phyloP scores from a whole-genome alignment of 2,329 filamentous ascomycete genomes.

The Epichloe sp. region DNA sequence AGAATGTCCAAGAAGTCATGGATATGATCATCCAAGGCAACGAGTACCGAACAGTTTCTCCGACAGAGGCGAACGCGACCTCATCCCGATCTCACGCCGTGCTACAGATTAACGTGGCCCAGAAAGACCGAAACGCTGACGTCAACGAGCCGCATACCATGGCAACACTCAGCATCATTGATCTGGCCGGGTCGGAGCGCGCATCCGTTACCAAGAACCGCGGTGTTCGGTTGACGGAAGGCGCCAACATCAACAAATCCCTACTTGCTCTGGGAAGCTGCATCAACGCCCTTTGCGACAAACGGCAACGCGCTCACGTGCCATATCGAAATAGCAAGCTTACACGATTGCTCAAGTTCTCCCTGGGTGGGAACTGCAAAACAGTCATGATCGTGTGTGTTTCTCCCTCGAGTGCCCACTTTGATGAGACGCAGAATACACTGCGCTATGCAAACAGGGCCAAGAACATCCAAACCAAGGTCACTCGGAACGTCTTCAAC shows the following conservation, averaged over 20 bases:
- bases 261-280: conserved; percentile 87
- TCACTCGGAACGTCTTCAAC: conserved; percentile 97
- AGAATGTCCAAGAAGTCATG: conserved; percentile 93
- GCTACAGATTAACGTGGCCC: conserved; percentile 88
- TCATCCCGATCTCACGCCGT: conserved; percentile 96
- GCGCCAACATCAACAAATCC: conserved; percentile 99
- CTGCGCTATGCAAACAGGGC: conserved; percentile 93
- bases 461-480: conserved; percentile 99
- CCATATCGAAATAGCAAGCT: conserved; percentile 97
- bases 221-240: conserved; percentile 79
- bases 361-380: conserved; percentile 92
- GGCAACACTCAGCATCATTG: conserved; percentile 96
- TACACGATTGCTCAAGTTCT: conserved; percentile 90
- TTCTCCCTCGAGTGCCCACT: conserved; percentile 90
- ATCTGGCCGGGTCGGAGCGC: conserved; percentile 88
- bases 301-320: conserved; percentile 81
- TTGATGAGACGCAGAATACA: conserved; percentile 96
- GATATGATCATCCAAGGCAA: conserved; percentile 97
- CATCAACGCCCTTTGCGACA: conserved; percentile 95
- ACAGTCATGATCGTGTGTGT: conserved; percentile 99
- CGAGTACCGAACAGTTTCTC: conserved; percentile 87
- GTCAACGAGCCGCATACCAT: conserved; percentile 94
- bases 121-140: conserved; percentile 84
- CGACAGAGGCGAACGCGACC: conserved; percentile 92
- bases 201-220: conserved; percentile 95